Evolutionary conservation across 768 basidiomycete genomes (phyloP).

Genomic region (Tulasnella sp.): DNA sequence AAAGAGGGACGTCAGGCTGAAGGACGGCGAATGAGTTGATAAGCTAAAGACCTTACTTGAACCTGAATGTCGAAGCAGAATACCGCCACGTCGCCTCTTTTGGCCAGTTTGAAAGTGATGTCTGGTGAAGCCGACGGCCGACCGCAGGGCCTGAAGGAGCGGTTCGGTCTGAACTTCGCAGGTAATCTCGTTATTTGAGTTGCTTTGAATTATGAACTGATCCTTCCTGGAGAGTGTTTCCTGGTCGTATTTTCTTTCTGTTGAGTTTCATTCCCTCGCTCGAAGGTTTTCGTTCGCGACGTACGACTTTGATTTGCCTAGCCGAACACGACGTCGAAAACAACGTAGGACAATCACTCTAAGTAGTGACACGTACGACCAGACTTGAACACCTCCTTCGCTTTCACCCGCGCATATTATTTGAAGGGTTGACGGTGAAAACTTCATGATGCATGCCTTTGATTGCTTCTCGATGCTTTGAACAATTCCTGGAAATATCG

Average conservation of each 20-base stretch:
- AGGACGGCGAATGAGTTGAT: conserved; percentile 38
- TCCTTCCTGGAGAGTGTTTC: conserved; percentile 51
- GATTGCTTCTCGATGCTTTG: conserved; percentile 81
- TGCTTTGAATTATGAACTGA: conserved; percentile 75
- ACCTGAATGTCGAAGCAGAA: conserved; percentile 66
- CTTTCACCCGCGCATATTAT: conserved; percentile 79
- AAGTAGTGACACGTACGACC: conserved; percentile 46
- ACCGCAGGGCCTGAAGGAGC: conserved; percentile 61
- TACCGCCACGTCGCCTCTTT: conserved; percentile 73
- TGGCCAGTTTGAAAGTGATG: conserved; percentile 75
- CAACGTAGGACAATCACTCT: neutral
- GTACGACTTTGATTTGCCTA: conserved; percentile 27
- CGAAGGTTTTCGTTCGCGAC: neutral
- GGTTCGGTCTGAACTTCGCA: conserved; percentile 66
- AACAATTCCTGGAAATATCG: conserved; percentile 49
- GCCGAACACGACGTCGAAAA: conserved; percentile 25
- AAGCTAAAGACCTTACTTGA: conserved; percentile 10
- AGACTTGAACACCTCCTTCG: conserved; percentile 81
- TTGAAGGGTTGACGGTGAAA: conserved; percentile 63
- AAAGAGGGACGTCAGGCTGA: neutral
- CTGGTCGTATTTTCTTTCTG: neutral
- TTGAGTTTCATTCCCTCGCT: neutral
- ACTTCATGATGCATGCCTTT: conserved; percentile 75
- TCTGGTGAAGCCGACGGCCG: conserved; percentile 44
- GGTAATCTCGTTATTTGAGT: conserved; percentile 69